Conservation (phyloP, 208 protist genomes). For the Lotmaria passim region DNA sequence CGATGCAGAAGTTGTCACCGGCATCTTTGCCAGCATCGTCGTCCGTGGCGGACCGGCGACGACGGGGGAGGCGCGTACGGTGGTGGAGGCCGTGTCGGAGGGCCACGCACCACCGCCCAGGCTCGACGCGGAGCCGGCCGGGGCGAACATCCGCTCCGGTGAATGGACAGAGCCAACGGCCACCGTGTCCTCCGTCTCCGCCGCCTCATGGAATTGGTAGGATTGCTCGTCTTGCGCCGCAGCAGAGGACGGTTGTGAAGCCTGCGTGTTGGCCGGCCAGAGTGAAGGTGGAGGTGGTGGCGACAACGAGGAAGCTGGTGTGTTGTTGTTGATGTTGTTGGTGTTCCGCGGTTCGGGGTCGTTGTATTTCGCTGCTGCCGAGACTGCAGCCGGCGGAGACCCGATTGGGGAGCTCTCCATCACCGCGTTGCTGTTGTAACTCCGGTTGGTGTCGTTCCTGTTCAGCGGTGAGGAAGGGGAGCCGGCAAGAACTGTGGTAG, state of each 20-base stretch:
- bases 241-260: too few species aligned
- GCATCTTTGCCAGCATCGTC: background rate
- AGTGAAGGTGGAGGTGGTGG: background rate
- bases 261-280: background rate
- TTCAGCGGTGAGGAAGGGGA: background rate
- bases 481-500: background rate
- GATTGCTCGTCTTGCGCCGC: too few species aligned
- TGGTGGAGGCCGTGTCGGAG: slow-evolving; percentile 14
- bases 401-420: background rate
- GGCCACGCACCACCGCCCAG: slow-evolving; percentile 16
- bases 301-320: background rate
- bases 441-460: background rate
- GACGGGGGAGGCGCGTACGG: slow-evolving; percentile 5
- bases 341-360: background rate
- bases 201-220: too few species aligned
- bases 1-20: background rate
- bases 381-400: background rate
- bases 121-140: slow-evolving; percentile 21
- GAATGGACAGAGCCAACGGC: slow-evolving; percentile 12
- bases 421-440: background rate
- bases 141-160: slow-evolving; percentile 29
- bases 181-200: background rate
- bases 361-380: background rate
- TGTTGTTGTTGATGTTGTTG: background rate
- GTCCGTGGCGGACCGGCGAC: background rate